Evolutionary conservation across 805 yeast species (phyloP).

Genomic region (Suhomyces canberraensis): DNA sequence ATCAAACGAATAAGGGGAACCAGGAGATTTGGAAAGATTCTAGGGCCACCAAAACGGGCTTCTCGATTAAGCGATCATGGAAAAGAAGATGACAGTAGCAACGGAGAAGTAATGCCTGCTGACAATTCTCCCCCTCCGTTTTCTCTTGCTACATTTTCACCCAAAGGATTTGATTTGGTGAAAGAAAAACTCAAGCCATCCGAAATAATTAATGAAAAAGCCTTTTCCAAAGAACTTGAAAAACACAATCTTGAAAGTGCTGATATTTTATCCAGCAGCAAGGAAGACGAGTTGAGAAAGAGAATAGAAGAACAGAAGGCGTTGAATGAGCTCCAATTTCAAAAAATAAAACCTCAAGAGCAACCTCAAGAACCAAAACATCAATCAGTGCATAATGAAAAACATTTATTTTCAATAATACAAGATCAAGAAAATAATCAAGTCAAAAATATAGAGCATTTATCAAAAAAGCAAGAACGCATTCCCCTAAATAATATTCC

Average conservation of each 20-base stretch:
- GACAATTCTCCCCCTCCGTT: slow-evolving; percentile 5
- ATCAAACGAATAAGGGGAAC: slow-evolving; percentile 31
- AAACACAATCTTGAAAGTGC: not conserved
- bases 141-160: slow-evolving; percentile 5
- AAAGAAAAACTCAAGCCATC: not conserved
- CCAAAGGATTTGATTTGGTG: too few species aligned
- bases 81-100: slow-evolving; percentile 1
- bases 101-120: not conserved
- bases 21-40: slow-evolving; percentile 33
- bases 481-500: slow-evolving; percentile 19
- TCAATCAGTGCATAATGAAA: not conserved
- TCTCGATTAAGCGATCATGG: slow-evolving; percentile 20
- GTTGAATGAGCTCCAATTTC: slow-evolving; percentile 2
- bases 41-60: slow-evolving; percentile 54
- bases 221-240: too few species aligned
- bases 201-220: too few species aligned
- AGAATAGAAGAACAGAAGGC: slow-evolving; percentile 26
- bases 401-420: not conserved
- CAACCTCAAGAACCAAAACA: not conserved
- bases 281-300: slow-evolving; percentile 21
- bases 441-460: not conserved
- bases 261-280: slow-evolving; percentile 14
- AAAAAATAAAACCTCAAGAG: not conserved
- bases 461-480: slow-evolving; percentile 5
- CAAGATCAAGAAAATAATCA: not conserved